These are phyloP conservation scores for Pseudomonodictys pantanalensis DNA, from an alignment of 495 filamentous ascomycete species.

Conservation along the genomic window DNA sequence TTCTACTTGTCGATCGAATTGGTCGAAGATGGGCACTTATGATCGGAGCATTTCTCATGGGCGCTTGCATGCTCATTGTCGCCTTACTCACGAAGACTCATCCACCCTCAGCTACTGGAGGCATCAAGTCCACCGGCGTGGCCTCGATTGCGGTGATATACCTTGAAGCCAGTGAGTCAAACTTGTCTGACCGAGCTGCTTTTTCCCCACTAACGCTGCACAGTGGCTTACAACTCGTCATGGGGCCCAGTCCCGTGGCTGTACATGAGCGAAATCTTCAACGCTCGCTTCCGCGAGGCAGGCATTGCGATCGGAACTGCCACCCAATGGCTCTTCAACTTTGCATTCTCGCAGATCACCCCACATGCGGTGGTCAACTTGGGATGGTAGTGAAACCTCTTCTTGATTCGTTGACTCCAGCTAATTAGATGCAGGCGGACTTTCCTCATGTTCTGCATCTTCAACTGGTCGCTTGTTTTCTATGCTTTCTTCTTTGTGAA, in stretches of 20 bases:
- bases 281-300: slow-evolving; percentile 38
- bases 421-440: no score
- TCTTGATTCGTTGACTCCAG: no score
- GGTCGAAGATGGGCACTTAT: slow-evolving; percentile 57
- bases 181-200: neutral
- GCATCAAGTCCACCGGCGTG: neutral
- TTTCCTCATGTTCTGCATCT: slow-evolving; percentile 70
- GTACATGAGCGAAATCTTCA: slow-evolving; percentile 35
- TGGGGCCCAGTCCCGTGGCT: slow-evolving; percentile 59
- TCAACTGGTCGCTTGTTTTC: slow-evolving; percentile 62
- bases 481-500: slow-evolving; percentile 50
- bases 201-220: neutral
- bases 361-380: slow-evolving; percentile 68
- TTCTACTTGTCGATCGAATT: slow-evolving; percentile 53
- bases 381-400: slow-evolving; percentile 62
- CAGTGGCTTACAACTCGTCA: slow-evolving; percentile 59
- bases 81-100: slow-evolving; percentile 46
- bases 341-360: slow-evolving; percentile 65
- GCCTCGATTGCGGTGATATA: neutral
- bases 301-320: slow-evolving; percentile 64
- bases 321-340: slow-evolving; percentile 73
- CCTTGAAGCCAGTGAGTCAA: neutral
- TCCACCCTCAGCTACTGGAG: slow-evolving; percentile 36
- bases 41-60: slow-evolving; percentile 50
- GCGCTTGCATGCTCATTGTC: slow-evolving; percentile 55